Evolutionary conservation across 139 green algal genomes (phyloP), one percentile per base, ranked within the genome.

Genomic region (Parachlorella kessleri): DNA sequence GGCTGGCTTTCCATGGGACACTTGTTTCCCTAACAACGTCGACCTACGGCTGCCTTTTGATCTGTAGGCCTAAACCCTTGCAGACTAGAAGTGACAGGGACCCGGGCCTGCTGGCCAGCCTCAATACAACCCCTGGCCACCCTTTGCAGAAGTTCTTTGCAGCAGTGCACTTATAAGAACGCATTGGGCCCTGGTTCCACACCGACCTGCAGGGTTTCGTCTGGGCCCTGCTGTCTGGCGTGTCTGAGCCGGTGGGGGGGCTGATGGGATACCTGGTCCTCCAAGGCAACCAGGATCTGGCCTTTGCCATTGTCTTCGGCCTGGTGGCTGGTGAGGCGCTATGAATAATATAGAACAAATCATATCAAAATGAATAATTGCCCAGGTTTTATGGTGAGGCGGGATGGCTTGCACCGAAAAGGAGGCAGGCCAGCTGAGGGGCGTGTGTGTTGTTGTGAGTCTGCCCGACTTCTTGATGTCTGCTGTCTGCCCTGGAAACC

Each of bases 231-330:
- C 38, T 95, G 4, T 91, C 81, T 8, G 93, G 92, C 37, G 9
- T 95, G 3, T 88, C 85, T 3, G 92, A 96, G 86, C 92, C 91
- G 5, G 80, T 97, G 23, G 93, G 90, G 18, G 93, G 81, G 2
- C 40, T 96, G 10, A n/a, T 96, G 10, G 88, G 72, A 35, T 88
- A 64, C 37, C 66, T 80, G 41, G 70, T 66, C 21, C 65, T 87
- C 8, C 64, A 64, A 42, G 74, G 66, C 36, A 67, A 48, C 53
- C 79, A 37, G 33, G 53, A 74, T n/a, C 54, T 75, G 30, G 65
- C 55, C 42, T 85, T 81, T 73, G 82, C 72, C 23, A 83, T 95
- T 64, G 81, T 93, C 32, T 95, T 94, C 75, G 85, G 75, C 21
- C 59, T 92, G 36, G 93, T 97, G 70, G 91, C 85, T 0, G 93